Conservation (phyloP, 108 stramenopile species). For the Pseudonitzschia delicatissima region DNA sequence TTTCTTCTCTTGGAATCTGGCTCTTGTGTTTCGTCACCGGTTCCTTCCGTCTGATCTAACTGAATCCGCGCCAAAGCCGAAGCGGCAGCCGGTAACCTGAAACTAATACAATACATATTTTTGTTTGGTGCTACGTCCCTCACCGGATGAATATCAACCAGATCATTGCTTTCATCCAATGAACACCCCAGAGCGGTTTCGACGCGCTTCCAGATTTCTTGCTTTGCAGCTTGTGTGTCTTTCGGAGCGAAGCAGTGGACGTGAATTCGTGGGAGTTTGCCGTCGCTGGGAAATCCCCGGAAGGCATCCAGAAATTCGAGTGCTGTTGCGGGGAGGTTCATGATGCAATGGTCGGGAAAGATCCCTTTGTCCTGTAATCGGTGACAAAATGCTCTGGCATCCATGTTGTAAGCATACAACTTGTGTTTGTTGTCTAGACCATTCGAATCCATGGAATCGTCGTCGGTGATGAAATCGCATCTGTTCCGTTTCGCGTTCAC, state of each 20-base stretch:
- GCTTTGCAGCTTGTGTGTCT: slow-evolving; percentile 37
- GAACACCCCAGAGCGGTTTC: slow-evolving; percentile 65
- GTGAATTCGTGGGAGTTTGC: slow-evolving; percentile 57
- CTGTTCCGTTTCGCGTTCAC: slow-evolving; percentile 82
- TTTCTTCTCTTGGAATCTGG: too few species aligned
- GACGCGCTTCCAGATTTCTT: slow-evolving; percentile 52
- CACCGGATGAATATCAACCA: slow-evolving; percentile 50
- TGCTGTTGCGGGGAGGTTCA: slow-evolving; percentile 94
- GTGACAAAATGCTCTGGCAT: slow-evolving; percentile 85
- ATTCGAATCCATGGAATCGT: not conserved
- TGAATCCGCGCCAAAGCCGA: slow-evolving; percentile 24
- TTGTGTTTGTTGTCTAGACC: not conserved
- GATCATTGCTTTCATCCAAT: slow-evolving; percentile 31
- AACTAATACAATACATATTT: slow-evolving; percentile 86
- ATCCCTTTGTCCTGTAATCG: slow-evolving; percentile 52
- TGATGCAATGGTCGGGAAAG: slow-evolving; percentile 81
- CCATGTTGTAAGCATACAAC: slow-evolving; percentile 77
- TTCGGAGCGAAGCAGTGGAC: slow-evolving; percentile 83
- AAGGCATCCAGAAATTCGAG: slow-evolving; percentile 95
- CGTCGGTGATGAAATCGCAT: slow-evolving; percentile 33
- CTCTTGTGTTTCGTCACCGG: not conserved
- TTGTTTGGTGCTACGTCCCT: slow-evolving; percentile 82
- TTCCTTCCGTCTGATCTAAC: not conserved
- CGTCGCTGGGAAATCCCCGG: slow-evolving; percentile 55
- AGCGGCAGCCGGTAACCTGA: slow-evolving; percentile 58